Evolutionary conservation across 352 stramenopile genomes (phyloP).

Genomic region (Pythium rhizo-oryzae): DNA sequence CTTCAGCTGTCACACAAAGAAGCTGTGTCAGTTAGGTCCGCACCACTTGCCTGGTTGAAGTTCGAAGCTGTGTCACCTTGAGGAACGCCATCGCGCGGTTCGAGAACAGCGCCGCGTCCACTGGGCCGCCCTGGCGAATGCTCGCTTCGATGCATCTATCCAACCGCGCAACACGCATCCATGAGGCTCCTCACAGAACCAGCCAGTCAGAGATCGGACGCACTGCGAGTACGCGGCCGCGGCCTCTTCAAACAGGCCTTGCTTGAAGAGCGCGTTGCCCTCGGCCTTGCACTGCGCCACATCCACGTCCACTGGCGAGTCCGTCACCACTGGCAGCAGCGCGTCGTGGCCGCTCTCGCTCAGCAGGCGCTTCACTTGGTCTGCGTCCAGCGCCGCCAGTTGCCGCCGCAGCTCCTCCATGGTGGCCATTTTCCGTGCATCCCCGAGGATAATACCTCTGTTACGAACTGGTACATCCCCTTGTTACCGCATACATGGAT

Average conservation of each 20-base stretch:
- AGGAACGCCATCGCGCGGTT: slow-evolving; percentile 68
- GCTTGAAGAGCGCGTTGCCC: slow-evolving; percentile 61
- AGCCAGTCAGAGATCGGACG: background rate
- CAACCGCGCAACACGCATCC: background rate
- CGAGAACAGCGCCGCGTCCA: slow-evolving; percentile 45
- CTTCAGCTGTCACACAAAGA: slow-evolving; percentile 1
- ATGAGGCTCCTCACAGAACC: background rate
- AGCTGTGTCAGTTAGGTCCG: background rate
- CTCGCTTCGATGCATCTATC: slow-evolving; percentile 55
- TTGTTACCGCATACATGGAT: slow-evolving; percentile 8
- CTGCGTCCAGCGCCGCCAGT: slow-evolving; percentile 31
- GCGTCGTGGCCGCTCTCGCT: slow-evolving; percentile 36
- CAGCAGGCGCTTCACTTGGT: slow-evolving; percentile 38
- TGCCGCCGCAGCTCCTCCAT: slow-evolving; percentile 40
- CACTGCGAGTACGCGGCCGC: slow-evolving; percentile 47
- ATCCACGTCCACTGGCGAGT: slow-evolving; percentile 5
- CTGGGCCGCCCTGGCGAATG: slow-evolving; percentile 22
- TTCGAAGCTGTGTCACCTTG: slow-evolving; percentile 39
- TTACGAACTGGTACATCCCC: background rate
- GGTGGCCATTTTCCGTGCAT: background rate
- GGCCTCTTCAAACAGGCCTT: slow-evolving; percentile 38
- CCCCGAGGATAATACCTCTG: background rate
- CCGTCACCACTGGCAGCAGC: slow-evolving; percentile 19
- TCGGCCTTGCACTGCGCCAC: slow-evolving; percentile 40
- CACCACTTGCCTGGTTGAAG: slow-evolving; percentile 17